Percentiles rank a stretch among this genome's conserved stretches.
phyloP scores from a whole-genome alignment of 2,329 filamentous ascomycete species.

The Cryphonectria parasitica region DNA sequence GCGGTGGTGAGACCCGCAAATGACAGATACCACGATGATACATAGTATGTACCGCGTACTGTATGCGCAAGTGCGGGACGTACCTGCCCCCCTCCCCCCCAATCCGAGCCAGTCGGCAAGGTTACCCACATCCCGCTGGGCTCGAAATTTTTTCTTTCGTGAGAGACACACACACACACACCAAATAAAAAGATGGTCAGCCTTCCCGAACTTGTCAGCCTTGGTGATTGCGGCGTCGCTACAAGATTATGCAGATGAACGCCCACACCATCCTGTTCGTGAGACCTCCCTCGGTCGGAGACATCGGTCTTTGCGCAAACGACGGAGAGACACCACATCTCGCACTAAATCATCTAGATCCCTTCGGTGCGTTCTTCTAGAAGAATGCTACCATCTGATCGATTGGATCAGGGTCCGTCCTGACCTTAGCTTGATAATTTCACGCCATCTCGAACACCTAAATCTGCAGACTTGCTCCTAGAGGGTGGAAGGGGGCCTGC shows the following conservation, averaged over 20 bases:
- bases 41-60: not conserved
- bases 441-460: not conserved
- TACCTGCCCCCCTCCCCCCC: not conserved
- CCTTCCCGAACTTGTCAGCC: not conserved
- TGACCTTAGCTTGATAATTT: not conserved
- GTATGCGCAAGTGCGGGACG: not conserved
- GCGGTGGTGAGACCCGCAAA: not conserved
- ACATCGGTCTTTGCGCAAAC: not conserved
- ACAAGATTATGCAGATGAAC: no score
- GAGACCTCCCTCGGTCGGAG: not conserved
- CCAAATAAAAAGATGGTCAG: not conserved
- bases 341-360: not conserved
- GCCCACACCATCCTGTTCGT: not conserved
- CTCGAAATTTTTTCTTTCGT: no score
- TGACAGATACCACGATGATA: not conserved
- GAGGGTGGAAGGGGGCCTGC: not conserved
- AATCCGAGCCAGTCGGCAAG: not conserved
- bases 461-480: not conserved
- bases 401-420: constrained; percentile 3
- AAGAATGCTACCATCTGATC: constrained; percentile 4
- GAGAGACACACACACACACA: no score
- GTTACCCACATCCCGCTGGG: not conserved
- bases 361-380: constrained; percentile 15
- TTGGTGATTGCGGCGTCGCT: not conserved
- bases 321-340: not conserved